Base-by-base conservation (phyloP, 306 rosid species). In the Citrullus colocynthis region DNA sequence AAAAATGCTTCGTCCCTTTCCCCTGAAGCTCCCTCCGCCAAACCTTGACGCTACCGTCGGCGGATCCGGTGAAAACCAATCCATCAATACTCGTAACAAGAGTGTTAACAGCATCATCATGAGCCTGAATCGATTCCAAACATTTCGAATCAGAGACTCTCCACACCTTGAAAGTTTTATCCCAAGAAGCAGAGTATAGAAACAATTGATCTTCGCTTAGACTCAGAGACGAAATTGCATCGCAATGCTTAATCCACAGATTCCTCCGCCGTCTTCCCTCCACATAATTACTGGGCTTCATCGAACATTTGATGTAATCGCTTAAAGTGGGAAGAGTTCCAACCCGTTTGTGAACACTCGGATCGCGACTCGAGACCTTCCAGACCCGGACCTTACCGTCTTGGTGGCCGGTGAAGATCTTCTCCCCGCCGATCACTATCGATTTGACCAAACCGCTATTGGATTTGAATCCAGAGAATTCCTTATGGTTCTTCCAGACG, bases 111-210 rank as follows among this genome's bases (percentile, higher is more conserved):
- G 98, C 99, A 63, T 95, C 97, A 0, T 95, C 98, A 10, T 95
- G 98, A 11, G 99, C 97, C 0, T 67, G 80, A 0, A 95, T 87
- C 0, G 99, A 95, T 74, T 95, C 99, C 65, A 95, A 79, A 52
- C 99, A 95, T 75, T 92, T 92, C 66, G 80, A 92, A 39, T 84
- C 89, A 0, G 97, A 85, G 5, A 87, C 78, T 21, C 88, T 75
- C 98, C 99, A 96, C 0, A 96, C 96, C 51, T 92, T 96, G 55
- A 96, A 96, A 3, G 96, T 90, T 42, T 88, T 92, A 42, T 96
- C 99, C 99, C 99, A 92, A 0, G 98, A 96, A 2, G 98, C 96
- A 0, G 99, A 96, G 86, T 92, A 96, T 0, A 96, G 87, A 4
- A 87, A 75, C 0, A 83, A 8, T 32, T 72, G 78, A 54, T 96